Evolutionary conservation across 1,284 basidiomycete genomes (phyloP), one percentile per base, ranked within the genome.

Genomic region (Puccinia hordei): DNA sequence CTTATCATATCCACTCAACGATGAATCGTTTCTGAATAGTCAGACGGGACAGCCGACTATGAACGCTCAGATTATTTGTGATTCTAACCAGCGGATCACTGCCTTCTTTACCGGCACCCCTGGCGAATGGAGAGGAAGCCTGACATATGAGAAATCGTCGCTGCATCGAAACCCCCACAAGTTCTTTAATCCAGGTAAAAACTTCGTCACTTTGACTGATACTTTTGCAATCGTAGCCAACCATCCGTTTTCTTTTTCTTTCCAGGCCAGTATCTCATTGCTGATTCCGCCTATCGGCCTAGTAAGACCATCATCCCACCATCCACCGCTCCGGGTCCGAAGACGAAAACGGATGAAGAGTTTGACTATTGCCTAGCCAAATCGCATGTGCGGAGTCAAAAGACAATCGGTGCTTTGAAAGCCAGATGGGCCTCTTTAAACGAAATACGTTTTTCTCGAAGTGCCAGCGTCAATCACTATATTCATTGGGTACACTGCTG

Each of bases 41-140:
- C 51, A 59, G 17, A 55, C 49, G 22, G 55, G 55, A 22, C 49
- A 12, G 4, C 53, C 33, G 44, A 44, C 44, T 8, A 57, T 73
- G 8, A 73, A 73, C 35, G 72, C 55, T 17, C 72, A 73, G 55
- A 73, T 73, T 38, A 51, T 73, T 33, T 73, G 72, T 13, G 72
- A 73, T 59, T 57, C 51, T 30, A 59, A 61, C 27, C 33, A 72
- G 12, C 27, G 69, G 9, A 72, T 72, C 69, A 72, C 69, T n/a
- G 69, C 69, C 12, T 57, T 72, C 69, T 72, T 53, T 35, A 27
- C 69, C 27, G 69, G 69, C n/a, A 49, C 41, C 24, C 69, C 69
- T 53, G 69, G 69, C 0, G 35, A 63, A 5, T 63, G 61, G 61
- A 38, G 61, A 63, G 61, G 61, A 38, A 63, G 61, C 35, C 22